phyloP scores from a whole-genome alignment of 2,329 filamentous ascomycete species.

The Seiridium unicorne region DNA sequence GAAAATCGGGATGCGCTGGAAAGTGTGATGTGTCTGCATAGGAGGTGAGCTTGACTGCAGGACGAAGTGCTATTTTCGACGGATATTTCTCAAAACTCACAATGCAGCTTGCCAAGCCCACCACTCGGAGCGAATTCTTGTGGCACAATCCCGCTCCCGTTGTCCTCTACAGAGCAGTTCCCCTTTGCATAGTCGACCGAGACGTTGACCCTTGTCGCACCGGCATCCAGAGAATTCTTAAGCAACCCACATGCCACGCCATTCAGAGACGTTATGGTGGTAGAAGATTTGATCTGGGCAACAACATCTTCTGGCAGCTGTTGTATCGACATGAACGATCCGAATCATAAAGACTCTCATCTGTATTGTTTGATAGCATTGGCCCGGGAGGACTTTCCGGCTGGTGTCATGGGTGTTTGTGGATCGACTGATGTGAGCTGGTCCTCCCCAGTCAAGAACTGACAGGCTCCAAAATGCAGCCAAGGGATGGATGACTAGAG shows the following conservation, averaged over 20 bases:
- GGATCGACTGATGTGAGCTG: neutral
- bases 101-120: slow-evolving; percentile 70
- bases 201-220: slow-evolving; percentile 66
- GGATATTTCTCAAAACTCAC: slow-evolving; percentile 43
- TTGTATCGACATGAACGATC: slow-evolving; percentile 57
- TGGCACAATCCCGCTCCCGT: slow-evolving; percentile 75
- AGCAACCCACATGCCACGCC: slow-evolving; percentile 70
- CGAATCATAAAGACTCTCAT: neutral
- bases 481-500: too few species aligned
- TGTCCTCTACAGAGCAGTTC: slow-evolving; percentile 77
- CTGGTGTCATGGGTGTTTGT: neutral
- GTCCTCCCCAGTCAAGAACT: neutral
- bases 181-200: slow-evolving; percentile 74
- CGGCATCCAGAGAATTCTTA: slow-evolving; percentile 82
- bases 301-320: slow-evolving; percentile 69
- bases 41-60: slow-evolving; percentile 9
- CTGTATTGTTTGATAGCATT: slow-evolving; percentile 10
- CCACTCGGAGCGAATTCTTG: slow-evolving; percentile 70
- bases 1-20: slow-evolving; percentile 38
- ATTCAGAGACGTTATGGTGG: slow-evolving; percentile 72
- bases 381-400: too few species aligned
- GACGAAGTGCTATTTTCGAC: neutral
- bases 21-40: slow-evolving; percentile 75
- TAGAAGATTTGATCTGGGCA: slow-evolving; percentile 81
- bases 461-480: neutral